These are phyloP conservation scores for Acacia melanoxylon DNA, from an alignment of 306 rosid species.

Conservation along the genomic window DNA sequence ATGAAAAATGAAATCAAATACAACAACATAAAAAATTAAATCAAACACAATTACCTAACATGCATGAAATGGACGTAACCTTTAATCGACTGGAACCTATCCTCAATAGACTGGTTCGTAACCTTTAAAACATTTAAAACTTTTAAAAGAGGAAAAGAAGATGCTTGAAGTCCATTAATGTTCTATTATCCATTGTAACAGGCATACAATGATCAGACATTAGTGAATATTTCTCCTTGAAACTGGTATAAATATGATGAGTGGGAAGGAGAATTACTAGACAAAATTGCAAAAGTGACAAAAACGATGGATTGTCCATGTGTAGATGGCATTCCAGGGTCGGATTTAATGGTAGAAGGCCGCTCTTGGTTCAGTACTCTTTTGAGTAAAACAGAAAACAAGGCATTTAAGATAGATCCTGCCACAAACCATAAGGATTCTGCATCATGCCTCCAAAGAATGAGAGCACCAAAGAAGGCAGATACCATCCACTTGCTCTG, in stretches of 20 bases:
- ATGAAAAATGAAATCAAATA: too few species aligned
- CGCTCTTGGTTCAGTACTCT: constrained; percentile 78
- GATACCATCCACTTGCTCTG: constrained; percentile 92
- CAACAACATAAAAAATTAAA: too few species aligned
- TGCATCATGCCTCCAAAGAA: constrained; percentile 82
- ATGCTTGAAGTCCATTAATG: background rate
- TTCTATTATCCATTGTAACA: background rate
- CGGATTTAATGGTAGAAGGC: constrained; percentile 69
- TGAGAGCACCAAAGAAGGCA: constrained; percentile 51
- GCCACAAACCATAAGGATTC: constrained; percentile 74
- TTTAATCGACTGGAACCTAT: too few species aligned
- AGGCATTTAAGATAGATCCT: constrained; percentile 66
- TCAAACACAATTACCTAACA: too few species aligned
- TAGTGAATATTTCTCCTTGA: constrained; percentile 8
- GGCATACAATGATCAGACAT: constrained; percentile 17
- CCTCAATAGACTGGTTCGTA: too few species aligned
- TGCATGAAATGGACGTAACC: too few species aligned
- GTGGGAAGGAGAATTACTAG: constrained; percentile 56
- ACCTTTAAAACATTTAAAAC: background rate
- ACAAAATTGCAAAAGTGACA: constrained; percentile 42
- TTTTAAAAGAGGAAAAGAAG: constrained; percentile 3
- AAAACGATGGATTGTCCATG: constrained; percentile 79
- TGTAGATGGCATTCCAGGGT: constrained; percentile 97
- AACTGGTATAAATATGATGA: constrained; percentile 15
- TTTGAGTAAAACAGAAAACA: constrained; percentile 60